Evolutionary conservation across 305 asterid genomes (phyloP), one percentile per base, ranked within the genome.

Genomic region (Fraxinus nigra): DNA sequence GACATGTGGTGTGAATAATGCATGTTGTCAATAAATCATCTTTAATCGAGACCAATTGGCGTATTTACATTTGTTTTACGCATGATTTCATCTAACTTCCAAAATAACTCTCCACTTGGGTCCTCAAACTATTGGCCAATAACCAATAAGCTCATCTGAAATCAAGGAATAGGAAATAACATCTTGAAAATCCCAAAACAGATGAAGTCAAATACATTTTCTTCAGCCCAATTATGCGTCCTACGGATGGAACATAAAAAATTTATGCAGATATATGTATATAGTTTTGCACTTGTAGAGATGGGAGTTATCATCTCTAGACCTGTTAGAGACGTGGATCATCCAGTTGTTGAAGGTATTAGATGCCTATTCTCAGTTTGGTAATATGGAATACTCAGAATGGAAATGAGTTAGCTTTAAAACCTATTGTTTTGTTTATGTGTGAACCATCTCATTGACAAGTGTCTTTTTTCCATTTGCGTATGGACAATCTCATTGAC

Each of bases 271-370:
- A 28, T 28, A 2, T 30, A 20, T 46, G 16, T 34, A n/a, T 80
- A 70, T 26, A 26, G 73, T 32, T 77, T 77, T 43, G 24, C 22
- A 32, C 26, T 0, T 34, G 28, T 70, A 54, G 69, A 61, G 54
- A 59, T 69, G 74, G 54, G 69, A 26, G 14, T 76, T 63, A 85
- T 40, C 82, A 81, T 38, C 13, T 11, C 32, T 33, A 51, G 65
- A 18, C 54, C 51, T 72, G 11, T 11, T 16, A 63, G 32, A 51
- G 69, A 77, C 59, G 35, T 35, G 74, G 65, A 56, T 26, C 63
- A 74, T 81, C 65, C 80, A 65, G 74, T 28, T 38, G 3, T 32
- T 35, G 79, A 65, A 74, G 78, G 38, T 72, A 48, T 35, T 78
- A 48, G 35, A 72, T 61, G 80, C 80, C 48, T 77, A 5, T 79